Percentiles rank a stretch among this genome's conserved stretches.
Conservation (phyloP, 2,329 filamentous ascomycete species). For the Ceratocystis destructans region DNA sequence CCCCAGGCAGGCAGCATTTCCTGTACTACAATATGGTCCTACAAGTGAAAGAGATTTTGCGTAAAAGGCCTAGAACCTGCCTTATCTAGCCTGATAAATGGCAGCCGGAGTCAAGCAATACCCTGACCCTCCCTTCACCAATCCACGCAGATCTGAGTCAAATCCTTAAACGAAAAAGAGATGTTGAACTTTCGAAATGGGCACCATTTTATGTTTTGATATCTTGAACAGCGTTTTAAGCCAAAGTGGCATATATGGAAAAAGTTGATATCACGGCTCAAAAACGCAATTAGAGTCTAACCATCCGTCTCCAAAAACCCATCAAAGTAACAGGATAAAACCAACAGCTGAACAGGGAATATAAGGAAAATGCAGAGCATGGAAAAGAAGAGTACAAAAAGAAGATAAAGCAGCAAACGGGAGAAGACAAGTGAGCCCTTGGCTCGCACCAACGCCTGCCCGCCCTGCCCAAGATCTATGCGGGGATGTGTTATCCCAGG, state of each 20-base stretch:
- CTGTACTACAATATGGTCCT: neutral
- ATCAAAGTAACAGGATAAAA: slow-evolving; percentile 10
- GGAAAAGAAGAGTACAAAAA: slow-evolving; percentile 10
- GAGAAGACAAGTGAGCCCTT: slow-evolving; percentile 7
- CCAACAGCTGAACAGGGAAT: slow-evolving; percentile 5
- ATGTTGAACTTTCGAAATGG: neutral
- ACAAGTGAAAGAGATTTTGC: neutral
- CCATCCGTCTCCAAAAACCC: slow-evolving; percentile 11
- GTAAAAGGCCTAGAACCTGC: neutral
- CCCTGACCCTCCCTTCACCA: neutral
- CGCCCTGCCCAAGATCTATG: neutral
- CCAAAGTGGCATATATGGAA: slow-evolving; percentile 9
- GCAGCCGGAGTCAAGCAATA: neutral
- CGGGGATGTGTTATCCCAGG: neutral
- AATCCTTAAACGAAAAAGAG: neutral
- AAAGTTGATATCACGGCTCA: slow-evolving; percentile 11
- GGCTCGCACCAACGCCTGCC: slow-evolving; percentile 4
- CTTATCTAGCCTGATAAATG: no score
- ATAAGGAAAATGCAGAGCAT: slow-evolving; percentile 13
- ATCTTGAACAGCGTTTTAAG: slow-evolving; percentile 20
- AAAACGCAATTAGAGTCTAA: slow-evolving; percentile 14
- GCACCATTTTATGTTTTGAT: neutral
- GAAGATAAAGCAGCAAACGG: slow-evolving; percentile 2
- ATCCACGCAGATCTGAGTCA: neutral
- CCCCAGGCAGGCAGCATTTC: neutral